phyloP scores from a whole-genome alignment of 2,329 filamentous ascomycete species.

The Ophiognomonia clavigignenti-juglandacearum region DNA sequence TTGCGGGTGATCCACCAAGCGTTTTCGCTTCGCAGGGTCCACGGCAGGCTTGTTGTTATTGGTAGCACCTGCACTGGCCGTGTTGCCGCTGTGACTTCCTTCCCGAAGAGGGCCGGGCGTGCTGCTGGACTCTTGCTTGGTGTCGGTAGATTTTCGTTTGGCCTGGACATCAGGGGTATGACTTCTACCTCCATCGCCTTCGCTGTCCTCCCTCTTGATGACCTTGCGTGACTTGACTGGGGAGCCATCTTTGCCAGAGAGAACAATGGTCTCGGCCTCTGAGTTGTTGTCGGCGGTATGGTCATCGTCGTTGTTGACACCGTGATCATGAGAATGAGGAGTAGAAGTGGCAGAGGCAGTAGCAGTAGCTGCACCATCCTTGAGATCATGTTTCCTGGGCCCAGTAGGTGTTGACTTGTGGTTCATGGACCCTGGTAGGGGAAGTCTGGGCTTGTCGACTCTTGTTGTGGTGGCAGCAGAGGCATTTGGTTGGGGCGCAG shows the following conservation, averaged over 20 bases:
- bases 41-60: conserved; percentile 23
- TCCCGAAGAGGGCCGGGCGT: conserved; percentile 25
- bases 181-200: conserved; percentile 40
- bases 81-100: background rate
- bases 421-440: too few relatives aligned
- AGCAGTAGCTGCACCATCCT: too few relatives aligned
- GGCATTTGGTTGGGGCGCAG: conserved; percentile 31
- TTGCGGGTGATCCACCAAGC: conserved; percentile 35
- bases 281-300: conserved; percentile 55
- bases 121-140: conserved; percentile 31
- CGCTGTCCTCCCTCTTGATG: conserved; percentile 60
- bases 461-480: conserved; percentile 1
- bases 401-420: too few relatives aligned
- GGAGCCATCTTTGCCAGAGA: conserved; percentile 61
- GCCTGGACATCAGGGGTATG: conserved; percentile 28
- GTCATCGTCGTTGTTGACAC: conserved; percentile 38
- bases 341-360: conserved; percentile 14
- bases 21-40: conserved; percentile 47
- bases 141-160: conserved; percentile 28
- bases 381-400: too few relatives aligned
- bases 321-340: conserved; percentile 19
- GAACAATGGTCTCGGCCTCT: conserved; percentile 67
- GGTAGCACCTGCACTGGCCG: background rate
- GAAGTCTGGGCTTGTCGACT: background rate
- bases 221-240: conserved; percentile 60